Base-by-base conservation (phyloP, 2,329 filamentous ascomycete species). In the Phialemonium atrogriseum region DNA sequence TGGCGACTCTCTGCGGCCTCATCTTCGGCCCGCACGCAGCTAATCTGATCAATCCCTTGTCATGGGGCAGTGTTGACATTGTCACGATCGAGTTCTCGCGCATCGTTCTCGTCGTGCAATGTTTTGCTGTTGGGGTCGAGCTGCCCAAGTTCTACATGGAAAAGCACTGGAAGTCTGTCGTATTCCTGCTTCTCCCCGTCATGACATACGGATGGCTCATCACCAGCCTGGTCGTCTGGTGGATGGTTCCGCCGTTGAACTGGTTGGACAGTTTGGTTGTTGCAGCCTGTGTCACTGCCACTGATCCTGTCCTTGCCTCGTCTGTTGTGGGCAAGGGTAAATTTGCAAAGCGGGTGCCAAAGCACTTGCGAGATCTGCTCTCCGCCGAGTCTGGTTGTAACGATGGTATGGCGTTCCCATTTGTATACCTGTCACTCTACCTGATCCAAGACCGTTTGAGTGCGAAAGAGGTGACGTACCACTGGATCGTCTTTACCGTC, bases 271-370 rank as follows among this genome's bases (percentile, higher is more conserved):
- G 84, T 52, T 71, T 98, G 34, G 80, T 82, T 20, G 72, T 87
- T 41, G 82, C 91, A 12, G 91, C 91, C 36, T 98, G 91, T 54
- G 87, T 98, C 33, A 98, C 91, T 3, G 91, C 91, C 27, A 98
- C 91, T 5, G 91, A 98, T 60, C 91, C 91, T 34, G 91, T 98
- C 44, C 65, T 98, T 51, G 91, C 91, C 17, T 96, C 91, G 10
- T 98, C 91, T 11, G 91, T 98, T 33, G 91, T 98, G 32, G 91
- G 91, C 55, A 98, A 96, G 64, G 91, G 91, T 49, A 98, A 98
- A 59, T 98, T 98, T 50, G 89, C 91, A 21, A 94, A 94, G 63
- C 79, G 91, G 41, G 87, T 98, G 5, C 91, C 91, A 14, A 96
- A 95, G 66, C 91, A 98, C 77, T 65, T 98, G 62, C 76, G 91